phyloP scores from a whole-genome alignment of 164 flowering plant species.

The Nelumbo lutea region DNA sequence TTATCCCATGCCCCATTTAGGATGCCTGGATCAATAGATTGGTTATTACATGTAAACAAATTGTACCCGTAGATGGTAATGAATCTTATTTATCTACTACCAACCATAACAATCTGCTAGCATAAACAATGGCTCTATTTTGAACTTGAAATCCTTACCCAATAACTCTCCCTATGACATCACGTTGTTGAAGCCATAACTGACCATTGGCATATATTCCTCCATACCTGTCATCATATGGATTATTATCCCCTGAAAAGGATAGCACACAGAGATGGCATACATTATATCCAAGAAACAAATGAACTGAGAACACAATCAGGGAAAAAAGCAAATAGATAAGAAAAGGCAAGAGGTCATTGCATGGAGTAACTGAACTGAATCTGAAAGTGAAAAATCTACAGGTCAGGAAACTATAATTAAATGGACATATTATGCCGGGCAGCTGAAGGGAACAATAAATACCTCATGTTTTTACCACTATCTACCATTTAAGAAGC shows the following conservation, averaged over 20 bases:
- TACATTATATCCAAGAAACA: not conserved
- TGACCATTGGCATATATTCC: slow-evolving; percentile 22
- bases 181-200: slow-evolving; percentile 21
- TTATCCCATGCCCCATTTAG: not conserved
- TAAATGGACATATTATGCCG: too few species aligned
- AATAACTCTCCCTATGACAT: slow-evolving; percentile 22
- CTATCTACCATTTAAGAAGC: too few species aligned
- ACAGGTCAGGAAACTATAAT: too few species aligned
- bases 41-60: not conserved
- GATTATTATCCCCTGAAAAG: slow-evolving; percentile 25
- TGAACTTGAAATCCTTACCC: slow-evolving; percentile 18
- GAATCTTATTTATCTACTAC: not conserved
- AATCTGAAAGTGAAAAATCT: too few species aligned
- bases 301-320: not conserved
- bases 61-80: not conserved
- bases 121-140: not conserved
- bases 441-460: too few species aligned
- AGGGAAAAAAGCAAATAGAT: not conserved
- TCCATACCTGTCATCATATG: slow-evolving; percentile 13
- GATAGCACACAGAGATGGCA: not conserved
- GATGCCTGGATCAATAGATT: not conserved
- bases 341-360: not conserved
- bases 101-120: not conserved
- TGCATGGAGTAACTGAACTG: too few species aligned
- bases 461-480: too few species aligned